A percentile compares a stretch with the other conserved stretches of the same genome.
Evolutionary conservation across 1,284 basidiomycete species (phyloP).

Genomic region (Ceratobasidium sp.): DNA sequence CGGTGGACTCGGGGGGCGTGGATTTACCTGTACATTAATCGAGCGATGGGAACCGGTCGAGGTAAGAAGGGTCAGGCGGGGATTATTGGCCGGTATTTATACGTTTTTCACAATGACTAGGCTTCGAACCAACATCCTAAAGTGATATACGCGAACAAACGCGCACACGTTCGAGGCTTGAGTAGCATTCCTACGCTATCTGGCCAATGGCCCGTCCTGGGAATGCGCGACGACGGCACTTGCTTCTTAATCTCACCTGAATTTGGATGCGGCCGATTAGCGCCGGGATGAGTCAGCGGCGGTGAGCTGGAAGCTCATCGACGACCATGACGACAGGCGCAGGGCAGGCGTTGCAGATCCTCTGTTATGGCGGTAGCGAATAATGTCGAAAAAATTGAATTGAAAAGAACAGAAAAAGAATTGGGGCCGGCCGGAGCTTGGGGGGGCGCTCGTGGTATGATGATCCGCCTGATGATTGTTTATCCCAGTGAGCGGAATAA

Average conservation of each 20-base stretch:
- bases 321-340: too few relatives aligned
- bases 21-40: neutral
- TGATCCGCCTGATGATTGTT: slow-evolving; percentile 37
- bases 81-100: too few relatives aligned
- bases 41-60: neutral
- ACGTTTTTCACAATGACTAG: too few relatives aligned
- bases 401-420: neutral
- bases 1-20: neutral
- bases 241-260: slow-evolving; percentile 26
- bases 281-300: slow-evolving; percentile 25
- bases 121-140: too few relatives aligned
- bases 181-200: neutral
- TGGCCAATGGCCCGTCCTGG: neutral
- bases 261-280: neutral
- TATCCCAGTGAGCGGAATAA: neutral
- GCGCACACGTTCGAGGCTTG: slow-evolving; percentile 1
- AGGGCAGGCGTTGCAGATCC: too few relatives aligned
- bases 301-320: too few relatives aligned
- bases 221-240: slow-evolving; percentile 5
- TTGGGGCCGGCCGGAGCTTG: slow-evolving; percentile 43
- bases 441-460: neutral
- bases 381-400: neutral
- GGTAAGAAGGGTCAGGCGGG: neutral
- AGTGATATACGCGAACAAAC: neutral
- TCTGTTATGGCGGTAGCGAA: too few relatives aligned